phyloP scores from a whole-genome alignment of 2,329 filamentous ascomycete genomes.

The Fusarium sp. region DNA sequence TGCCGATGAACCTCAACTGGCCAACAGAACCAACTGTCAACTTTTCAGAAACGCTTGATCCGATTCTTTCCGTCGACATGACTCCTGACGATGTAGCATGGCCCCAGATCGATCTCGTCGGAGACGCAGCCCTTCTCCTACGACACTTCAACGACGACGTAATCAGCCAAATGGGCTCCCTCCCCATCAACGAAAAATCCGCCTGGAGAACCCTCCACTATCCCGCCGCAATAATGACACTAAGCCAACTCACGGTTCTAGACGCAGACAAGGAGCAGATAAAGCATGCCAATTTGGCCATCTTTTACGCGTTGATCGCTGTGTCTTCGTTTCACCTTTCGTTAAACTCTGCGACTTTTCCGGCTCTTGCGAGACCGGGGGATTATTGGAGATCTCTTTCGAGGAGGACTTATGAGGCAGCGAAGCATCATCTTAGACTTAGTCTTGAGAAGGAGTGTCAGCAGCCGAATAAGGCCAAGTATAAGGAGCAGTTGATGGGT shows the following conservation, averaged over 20 bases:
- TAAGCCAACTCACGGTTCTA: conserved; percentile 36
- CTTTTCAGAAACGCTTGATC: conserved; percentile 16
- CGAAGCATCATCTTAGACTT: conserved; percentile 38
- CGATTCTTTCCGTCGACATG: conserved; percentile 4
- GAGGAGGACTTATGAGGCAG: conserved; percentile 32
- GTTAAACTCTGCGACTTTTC: conserved; percentile 18
- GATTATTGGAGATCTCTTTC: conserved; percentile 27
- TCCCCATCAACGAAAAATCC: conserved; percentile 40
- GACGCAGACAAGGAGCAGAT: conserved; percentile 29
- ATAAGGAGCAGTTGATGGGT: conserved; percentile 39
- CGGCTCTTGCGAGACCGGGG: conserved; percentile 5
- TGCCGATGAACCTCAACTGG: conserved; percentile 29
- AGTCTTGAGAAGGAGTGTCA: conserved; percentile 39
- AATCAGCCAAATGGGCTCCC: conserved; percentile 39
- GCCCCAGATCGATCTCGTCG: conserved; percentile 35
- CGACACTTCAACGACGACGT: conserved; percentile 41
- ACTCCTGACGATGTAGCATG: conserved; percentile 16
- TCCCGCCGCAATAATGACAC: conserved; percentile 35
- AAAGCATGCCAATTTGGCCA: conserved; percentile 34
- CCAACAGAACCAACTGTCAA: conserved; percentile 5
- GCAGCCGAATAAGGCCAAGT: conserved; percentile 33
- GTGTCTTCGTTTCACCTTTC: conserved; percentile 37
- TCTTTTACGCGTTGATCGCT: conserved; percentile 35
- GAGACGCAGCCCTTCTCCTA: conserved; percentile 27
- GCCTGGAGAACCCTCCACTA: conserved; percentile 38